Conservation (phyloP, 2,329 filamentous ascomycete genomes). For the Cordyceps cicadae region DNA sequence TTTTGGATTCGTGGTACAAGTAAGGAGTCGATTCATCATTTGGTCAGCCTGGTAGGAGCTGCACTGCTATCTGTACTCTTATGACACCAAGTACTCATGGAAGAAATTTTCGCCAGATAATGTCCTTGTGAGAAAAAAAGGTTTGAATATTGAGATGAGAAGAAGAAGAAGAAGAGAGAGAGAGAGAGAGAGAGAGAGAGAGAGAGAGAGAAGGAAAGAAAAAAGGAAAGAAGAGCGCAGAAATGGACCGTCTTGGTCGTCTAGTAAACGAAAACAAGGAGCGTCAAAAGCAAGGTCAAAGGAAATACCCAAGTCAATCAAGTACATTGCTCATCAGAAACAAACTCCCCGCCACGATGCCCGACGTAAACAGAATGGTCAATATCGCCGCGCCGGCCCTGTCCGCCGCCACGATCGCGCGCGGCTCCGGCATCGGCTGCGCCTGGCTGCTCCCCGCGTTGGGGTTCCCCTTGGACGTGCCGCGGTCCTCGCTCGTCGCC, state of each 20-base stretch:
- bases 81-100: no score
- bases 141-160: no score
- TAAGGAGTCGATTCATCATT: no score
- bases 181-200: no score
- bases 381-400: constrained; percentile 48
- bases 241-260: background rate
- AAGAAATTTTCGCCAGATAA: no score
- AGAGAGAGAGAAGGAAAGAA: no score
- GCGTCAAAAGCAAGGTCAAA: background rate
- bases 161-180: no score
- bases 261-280: background rate
- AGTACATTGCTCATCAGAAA: constrained; percentile 35
- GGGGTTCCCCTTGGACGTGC: constrained; percentile 47
- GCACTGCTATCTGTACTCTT: no score
- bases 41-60: no score
- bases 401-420: constrained; percentile 38
- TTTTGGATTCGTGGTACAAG: no score
- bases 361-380: constrained; percentile 40
- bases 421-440: constrained; percentile 19
- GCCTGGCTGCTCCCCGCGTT: constrained; percentile 33
- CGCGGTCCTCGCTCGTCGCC: constrained; percentile 47
- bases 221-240: no score
- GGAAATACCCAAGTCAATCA: background rate
- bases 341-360: constrained; percentile 39
- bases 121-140: no score